Evolutionary conservation across 352 stramenopile species (phyloP).

Genomic region (Ophiocytium majus): DNA sequence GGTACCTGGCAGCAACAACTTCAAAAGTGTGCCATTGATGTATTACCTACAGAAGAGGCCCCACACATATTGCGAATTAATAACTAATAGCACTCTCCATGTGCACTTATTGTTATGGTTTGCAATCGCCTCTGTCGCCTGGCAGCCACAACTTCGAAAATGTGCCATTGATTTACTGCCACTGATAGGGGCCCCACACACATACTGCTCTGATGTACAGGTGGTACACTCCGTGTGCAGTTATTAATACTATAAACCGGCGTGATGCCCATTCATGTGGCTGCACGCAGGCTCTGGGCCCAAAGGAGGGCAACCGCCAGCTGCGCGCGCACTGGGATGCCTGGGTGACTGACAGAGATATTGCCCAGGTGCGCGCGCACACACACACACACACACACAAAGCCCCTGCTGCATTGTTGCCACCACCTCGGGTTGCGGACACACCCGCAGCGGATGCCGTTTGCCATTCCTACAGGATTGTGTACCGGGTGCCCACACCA

Average conservation of each 20-base stretch:
- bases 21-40: too few relatives aligned
- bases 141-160: constrained; percentile 10
- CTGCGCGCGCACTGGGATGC: constrained; percentile 83
- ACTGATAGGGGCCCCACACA: too few relatives aligned
- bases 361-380: constrained; percentile 69
- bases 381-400: background rate
- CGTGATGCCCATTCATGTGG: too few relatives aligned
- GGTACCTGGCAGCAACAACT: too few relatives aligned
- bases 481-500: background rate
- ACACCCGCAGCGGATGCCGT: background rate
- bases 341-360: constrained; percentile 87
- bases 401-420: background rate
- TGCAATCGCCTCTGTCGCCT: too few relatives aligned
- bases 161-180: background rate
- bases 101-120: too few relatives aligned
- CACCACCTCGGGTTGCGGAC: background rate
- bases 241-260: too few relatives aligned
- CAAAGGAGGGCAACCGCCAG: constrained; percentile 85
- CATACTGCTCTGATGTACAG: too few relatives aligned
- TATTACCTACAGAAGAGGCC: too few relatives aligned
- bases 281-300: constrained; percentile 53
- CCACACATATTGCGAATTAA: too few relatives aligned
- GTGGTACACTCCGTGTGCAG: too few relatives aligned
- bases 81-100: too few relatives aligned
- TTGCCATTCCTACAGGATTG: background rate